phyloP scores from a whole-genome alignment of 2,329 filamentous ascomycete genomes.

The Polytolypa hystricis region DNA sequence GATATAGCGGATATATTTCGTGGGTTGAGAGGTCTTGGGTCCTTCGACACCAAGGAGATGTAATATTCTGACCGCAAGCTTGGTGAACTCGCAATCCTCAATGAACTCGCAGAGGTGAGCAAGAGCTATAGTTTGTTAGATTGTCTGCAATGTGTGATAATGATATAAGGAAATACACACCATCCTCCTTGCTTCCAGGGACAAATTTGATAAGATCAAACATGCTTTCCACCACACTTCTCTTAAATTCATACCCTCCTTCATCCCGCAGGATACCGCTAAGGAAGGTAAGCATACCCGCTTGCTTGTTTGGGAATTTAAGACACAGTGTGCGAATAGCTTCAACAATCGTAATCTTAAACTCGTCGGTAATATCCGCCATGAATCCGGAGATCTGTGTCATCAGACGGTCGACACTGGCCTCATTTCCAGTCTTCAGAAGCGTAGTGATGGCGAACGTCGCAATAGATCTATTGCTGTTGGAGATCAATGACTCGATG shows the following conservation, averaged over 20 bases:
- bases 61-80: constrained; percentile 87
- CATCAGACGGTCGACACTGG: constrained; percentile 92
- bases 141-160: not conserved
- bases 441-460: constrained; percentile 97
- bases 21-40: constrained; percentile 87
- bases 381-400: constrained; percentile 98
- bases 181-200: constrained; percentile 66
- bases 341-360: constrained; percentile 99
- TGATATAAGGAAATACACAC: constrained; percentile 20
- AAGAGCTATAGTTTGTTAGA: constrained; percentile 45
- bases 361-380: constrained; percentile 98
- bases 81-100: constrained; percentile 98
- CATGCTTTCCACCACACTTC: constrained; percentile 95
- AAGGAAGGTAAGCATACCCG: constrained; percentile 92
- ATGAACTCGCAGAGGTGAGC: constrained; percentile 98
- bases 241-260: constrained; percentile 97
- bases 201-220: constrained; percentile 99
- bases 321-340: constrained; percentile 92
- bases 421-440: constrained; percentile 96
- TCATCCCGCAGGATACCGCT: constrained; percentile 95
- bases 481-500: constrained; percentile 92
- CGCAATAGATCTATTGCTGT: constrained; percentile 92
- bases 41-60: constrained; percentile 91
- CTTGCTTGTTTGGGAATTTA: constrained; percentile 97
- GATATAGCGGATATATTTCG: constrained; percentile 98